phyloP scores from a whole-genome alignment of 2,329 filamentous ascomycete genomes.

The Mycogone perniciosa region DNA sequence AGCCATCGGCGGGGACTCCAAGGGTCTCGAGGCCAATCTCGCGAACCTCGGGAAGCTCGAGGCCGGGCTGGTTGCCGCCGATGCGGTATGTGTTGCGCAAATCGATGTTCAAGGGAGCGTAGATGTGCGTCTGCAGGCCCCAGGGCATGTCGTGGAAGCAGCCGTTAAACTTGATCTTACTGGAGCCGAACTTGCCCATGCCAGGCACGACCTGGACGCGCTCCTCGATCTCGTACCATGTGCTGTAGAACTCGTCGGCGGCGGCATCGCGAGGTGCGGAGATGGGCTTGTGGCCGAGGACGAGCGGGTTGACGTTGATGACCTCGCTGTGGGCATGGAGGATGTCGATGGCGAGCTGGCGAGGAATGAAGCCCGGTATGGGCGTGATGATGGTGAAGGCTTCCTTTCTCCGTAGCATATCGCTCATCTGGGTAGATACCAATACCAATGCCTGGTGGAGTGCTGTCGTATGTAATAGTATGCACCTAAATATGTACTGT shows the following conservation, averaged over 20 bases:
- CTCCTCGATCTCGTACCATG: slow-evolving; percentile 68
- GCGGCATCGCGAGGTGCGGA: slow-evolving; percentile 61
- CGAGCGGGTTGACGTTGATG: slow-evolving; percentile 64
- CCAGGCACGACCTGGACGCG: slow-evolving; percentile 63
- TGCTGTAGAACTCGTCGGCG: slow-evolving; percentile 64
- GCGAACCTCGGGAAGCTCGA: slow-evolving; percentile 53
- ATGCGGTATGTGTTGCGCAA: slow-evolving; percentile 63
- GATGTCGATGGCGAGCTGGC: slow-evolving; percentile 66
- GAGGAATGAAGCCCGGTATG: slow-evolving; percentile 63
- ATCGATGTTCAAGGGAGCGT: slow-evolving; percentile 61
- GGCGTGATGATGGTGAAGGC: slow-evolving; percentile 63
- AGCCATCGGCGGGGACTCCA: slow-evolving; percentile 55
- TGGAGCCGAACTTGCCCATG: slow-evolving; percentile 56
- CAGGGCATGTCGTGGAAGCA: slow-evolving; percentile 68
- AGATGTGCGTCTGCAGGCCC: slow-evolving; percentile 66
- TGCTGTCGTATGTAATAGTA: no score
- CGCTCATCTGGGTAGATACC: slow-evolving; percentile 11
- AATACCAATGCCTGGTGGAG: no score
- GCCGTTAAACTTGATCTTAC: slow-evolving; percentile 62
- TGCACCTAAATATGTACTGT: no score
- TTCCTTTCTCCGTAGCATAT: slow-evolving; percentile 56
- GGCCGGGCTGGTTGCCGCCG: slow-evolving; percentile 60
- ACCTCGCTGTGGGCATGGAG: slow-evolving; percentile 65
- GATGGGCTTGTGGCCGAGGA: slow-evolving; percentile 57
- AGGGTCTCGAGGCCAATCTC: slow-evolving; percentile 56